phyloP scores from a whole-genome alignment of 140 eudicot genomes.

The Senecio squalidus region DNA sequence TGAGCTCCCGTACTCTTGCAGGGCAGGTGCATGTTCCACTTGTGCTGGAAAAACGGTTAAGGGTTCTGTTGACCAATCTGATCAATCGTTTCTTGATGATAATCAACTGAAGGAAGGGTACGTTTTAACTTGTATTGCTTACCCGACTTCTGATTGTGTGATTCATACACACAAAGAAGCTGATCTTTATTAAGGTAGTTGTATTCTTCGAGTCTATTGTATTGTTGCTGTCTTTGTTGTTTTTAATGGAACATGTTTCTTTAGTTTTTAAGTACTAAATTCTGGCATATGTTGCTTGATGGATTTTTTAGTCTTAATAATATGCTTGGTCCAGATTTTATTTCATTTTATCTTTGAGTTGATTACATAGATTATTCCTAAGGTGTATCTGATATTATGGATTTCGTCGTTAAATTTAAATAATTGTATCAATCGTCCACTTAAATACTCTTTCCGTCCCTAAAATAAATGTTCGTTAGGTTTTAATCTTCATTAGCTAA shows the following conservation, averaged over 20 bases:
- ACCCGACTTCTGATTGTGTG: constrained; percentile 69
- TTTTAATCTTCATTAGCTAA: too few species aligned
- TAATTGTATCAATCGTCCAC: too few species aligned
- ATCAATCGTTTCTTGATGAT: constrained; percentile 69
- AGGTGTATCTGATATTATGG: too few species aligned
- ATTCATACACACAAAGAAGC: constrained; percentile 71
- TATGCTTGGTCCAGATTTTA: not conserved
- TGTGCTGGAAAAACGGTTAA: constrained; percentile 53
- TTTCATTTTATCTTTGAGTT: too few species aligned
- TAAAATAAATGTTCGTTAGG: too few species aligned
- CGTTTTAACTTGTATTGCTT: constrained; percentile 60
- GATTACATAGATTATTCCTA: too few species aligned
- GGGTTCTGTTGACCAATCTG: constrained; percentile 74
- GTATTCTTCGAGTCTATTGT: not conserved
- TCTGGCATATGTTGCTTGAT: constrained; percentile 6
- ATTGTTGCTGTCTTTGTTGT: not conserved
- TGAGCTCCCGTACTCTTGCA: constrained; percentile 72
- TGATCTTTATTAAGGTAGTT: constrained; percentile 40
- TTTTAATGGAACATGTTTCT: constrained; percentile 11
- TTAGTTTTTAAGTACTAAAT: constrained; percentile 2
- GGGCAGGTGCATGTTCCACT: constrained; percentile 78
- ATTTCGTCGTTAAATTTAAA: too few species aligned
- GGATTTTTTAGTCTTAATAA: not conserved
- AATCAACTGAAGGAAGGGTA: constrained; percentile 60
- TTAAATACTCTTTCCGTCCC: too few species aligned